Base-by-base conservation (phyloP, 345 rosid species). In the Eucalyptus rudis region DNA sequence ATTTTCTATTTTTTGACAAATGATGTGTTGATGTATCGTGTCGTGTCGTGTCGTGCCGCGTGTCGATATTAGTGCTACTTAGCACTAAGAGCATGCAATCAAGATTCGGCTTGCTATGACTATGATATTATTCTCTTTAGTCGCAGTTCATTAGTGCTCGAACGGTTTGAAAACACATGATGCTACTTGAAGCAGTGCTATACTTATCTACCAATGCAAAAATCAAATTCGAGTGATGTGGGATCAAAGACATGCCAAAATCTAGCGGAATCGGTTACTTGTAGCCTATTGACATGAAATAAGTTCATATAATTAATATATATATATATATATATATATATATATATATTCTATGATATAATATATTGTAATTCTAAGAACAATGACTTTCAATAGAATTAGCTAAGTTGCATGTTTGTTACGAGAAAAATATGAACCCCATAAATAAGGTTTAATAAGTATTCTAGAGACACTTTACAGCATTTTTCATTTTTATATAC, bases 21-120 rank as follows among this genome's bases (percentile, higher is more conserved):
- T 1, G 0, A 19, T 2, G 1, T 52, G 1, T 19, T 52, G 2
- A 3, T 19, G 1, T 52, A 0, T 52, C 4, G 4, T 3, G 4
- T 19, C 1, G 0, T 51, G 0, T 51, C 56, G 1, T 52, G 2
- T 52, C 5, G 0, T 14, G 1, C 14, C 1, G 3, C 5, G 0
- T 52, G 10, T 52, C 2, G 0, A 17, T 19, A 7, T 7, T 20
- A 8, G 4, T 52, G 2, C 5, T 20, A 3, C 58, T 52, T 52
- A 7, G 58, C 0, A 0, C 2, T 52, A 1, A 52, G 58, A 52
- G 58, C 58, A 52, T 52, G 58, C 25, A 52, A 20, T 8, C 25
- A 52, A 52, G 25, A 52, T 52, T 52, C 5, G 10, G 58, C 25
- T 52, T 52, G 58, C 25, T 52, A 52, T 20, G 25, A 52, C 8